Conservation (phyloP, 371 early-diverging fungal species). For the Catenaria anguillulae region DNA sequence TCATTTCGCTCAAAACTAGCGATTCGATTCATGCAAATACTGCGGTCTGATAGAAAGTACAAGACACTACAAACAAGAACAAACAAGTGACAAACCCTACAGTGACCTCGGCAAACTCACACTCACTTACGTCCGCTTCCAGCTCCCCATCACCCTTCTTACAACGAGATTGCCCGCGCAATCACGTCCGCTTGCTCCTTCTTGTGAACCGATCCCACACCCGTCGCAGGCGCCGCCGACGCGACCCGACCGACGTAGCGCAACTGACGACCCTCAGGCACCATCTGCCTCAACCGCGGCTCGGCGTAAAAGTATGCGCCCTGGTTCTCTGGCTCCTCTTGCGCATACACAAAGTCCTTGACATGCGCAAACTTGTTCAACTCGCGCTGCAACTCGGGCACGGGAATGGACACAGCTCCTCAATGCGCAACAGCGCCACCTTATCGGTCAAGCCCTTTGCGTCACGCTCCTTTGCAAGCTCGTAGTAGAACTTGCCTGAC, state of each 20-base stretch:
- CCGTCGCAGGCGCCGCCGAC: conserved; percentile 63
- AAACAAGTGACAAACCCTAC: too few relatives aligned
- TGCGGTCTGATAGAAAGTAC: too few relatives aligned
- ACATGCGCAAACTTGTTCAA: conserved; percentile 46
- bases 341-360: conserved; percentile 70
- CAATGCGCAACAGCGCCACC: conserved; percentile 73
- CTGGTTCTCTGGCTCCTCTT: conserved; percentile 90
- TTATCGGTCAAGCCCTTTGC: conserved; percentile 40
- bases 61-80: too few relatives aligned
- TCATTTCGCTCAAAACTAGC: too few relatives aligned
- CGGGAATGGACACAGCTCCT: conserved; percentile 93
- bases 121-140: too few relatives aligned
- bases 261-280: conserved; percentile 15
- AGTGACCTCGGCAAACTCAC: too few relatives aligned
- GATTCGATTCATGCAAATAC: too few relatives aligned
- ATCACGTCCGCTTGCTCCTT: conserved; percentile 34
- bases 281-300: conserved; percentile 54
- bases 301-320: conserved; percentile 77
- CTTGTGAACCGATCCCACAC: conserved; percentile 36
- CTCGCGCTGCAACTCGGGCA: conserved; percentile 42
- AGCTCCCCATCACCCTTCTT: not conserved
- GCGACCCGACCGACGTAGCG: conserved; percentile 53
- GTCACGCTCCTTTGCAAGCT: conserved; percentile 59
- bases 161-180: conserved; percentile 13
- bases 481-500: conserved; percentile 84